phyloP scores from a whole-genome alignment of 106 monocot species.

The Dioscorea zingiberensis region DNA sequence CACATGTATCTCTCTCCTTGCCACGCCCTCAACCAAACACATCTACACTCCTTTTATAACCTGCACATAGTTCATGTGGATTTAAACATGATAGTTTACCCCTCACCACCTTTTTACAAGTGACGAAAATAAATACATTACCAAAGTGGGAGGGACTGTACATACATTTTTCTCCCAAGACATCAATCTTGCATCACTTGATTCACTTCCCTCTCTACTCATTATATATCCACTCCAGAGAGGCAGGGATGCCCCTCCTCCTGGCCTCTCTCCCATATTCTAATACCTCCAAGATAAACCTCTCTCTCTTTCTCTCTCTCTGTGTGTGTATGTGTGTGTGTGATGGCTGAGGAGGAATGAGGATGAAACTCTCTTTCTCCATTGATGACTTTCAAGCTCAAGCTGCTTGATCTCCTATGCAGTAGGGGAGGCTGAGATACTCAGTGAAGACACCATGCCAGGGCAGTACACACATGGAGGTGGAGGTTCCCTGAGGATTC shows the following conservation, averaged over 20 bases:
- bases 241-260: not conserved
- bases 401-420: constrained; percentile 42
- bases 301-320: not conserved
- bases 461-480: not conserved
- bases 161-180: too few relatives aligned
- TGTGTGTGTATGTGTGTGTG: too few relatives aligned
- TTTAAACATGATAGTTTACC: too few relatives aligned
- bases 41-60: too few relatives aligned
- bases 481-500: not conserved
- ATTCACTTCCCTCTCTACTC: not conserved
- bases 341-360: constrained; percentile 24
- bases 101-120: too few relatives aligned
- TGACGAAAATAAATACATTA: too few relatives aligned
- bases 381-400: constrained; percentile 7
- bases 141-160: too few relatives aligned
- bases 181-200: too few relatives aligned
- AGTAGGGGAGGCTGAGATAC: constrained; percentile 30
- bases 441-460: constrained; percentile 8
- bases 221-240: not conserved
- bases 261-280: not conserved
- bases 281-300: not conserved
- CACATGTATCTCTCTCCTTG: too few relatives aligned
- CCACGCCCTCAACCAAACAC: too few relatives aligned
- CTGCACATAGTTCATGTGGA: too few relatives aligned
- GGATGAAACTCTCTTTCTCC: constrained; percentile 12